These are phyloP conservation scores for Hortiboletus campestris DNA, from an alignment of 768 basidiomycete species.

Conservation along the genomic window DNA sequence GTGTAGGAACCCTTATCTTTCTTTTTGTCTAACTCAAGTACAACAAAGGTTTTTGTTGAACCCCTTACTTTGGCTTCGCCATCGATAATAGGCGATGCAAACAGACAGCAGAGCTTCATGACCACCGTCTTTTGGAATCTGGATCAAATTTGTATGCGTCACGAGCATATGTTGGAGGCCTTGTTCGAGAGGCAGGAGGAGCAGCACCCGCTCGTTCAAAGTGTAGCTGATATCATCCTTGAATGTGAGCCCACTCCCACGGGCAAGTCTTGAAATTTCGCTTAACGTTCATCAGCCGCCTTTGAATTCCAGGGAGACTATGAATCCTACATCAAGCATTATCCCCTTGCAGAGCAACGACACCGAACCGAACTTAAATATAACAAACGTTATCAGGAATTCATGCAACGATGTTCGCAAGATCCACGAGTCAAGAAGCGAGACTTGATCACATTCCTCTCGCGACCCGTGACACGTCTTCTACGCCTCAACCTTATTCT, in stretches of 20 bases:
- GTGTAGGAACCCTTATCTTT: not conserved
- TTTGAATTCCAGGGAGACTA: slow-evolving; percentile 60
- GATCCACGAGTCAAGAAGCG: slow-evolving; percentile 71
- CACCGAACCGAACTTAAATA: slow-evolving; percentile 74
- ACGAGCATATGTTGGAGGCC: slow-evolving; percentile 63
- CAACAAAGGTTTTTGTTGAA: slow-evolving; percentile 65
- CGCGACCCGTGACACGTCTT: slow-evolving; percentile 85
- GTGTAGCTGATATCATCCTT: slow-evolving; percentile 82
- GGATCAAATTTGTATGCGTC: slow-evolving; percentile 60
- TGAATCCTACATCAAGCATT: slow-evolving; percentile 84
- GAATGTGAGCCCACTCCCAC: slow-evolving; percentile 50
- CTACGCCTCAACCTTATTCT: slow-evolving; percentile 76
- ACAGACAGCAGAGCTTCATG: slow-evolving; percentile 63
- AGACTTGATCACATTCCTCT: slow-evolving; percentile 78
- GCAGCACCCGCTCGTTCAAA: slow-evolving; percentile 79
- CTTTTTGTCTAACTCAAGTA: slow-evolving; percentile 1
- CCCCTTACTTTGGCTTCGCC: slow-evolving; percentile 61
- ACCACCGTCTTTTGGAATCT: slow-evolving; percentile 85
- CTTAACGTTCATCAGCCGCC: slow-evolving; percentile 29
- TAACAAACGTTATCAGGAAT: slow-evolving; percentile 65
- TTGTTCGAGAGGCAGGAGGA: slow-evolving; percentile 83
- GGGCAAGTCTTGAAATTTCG: slow-evolving; percentile 2
- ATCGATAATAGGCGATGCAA: slow-evolving; percentile 55
- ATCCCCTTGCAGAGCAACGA: slow-evolving; percentile 79
- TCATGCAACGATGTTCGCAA: slow-evolving; percentile 58